Conservation (phyloP, 352 stramenopile species). For the Globisporangium abappressorium region DNA sequence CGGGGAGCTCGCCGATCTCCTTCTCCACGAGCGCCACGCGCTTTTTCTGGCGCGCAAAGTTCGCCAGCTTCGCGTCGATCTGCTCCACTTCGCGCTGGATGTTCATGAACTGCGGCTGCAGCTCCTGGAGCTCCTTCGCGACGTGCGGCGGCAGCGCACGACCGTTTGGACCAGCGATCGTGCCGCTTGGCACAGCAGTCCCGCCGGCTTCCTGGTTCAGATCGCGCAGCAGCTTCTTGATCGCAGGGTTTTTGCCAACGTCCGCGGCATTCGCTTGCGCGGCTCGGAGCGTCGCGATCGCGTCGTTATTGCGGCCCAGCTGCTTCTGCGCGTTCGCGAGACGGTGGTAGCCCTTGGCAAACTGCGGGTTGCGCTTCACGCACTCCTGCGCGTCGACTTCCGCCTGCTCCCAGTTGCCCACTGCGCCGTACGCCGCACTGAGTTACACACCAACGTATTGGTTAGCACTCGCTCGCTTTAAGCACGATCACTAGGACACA, state of each 20-base stretch:
- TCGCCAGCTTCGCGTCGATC: slow-evolving; percentile 67
- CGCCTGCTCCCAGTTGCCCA: slow-evolving; percentile 65
- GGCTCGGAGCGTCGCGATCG: slow-evolving; percentile 61
- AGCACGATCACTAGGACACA: background rate
- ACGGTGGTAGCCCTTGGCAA: slow-evolving; percentile 79
- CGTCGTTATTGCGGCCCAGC: slow-evolving; percentile 62
- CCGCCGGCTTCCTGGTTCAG: slow-evolving; percentile 48
- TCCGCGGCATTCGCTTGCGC: slow-evolving; percentile 29
- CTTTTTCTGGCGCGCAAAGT: slow-evolving; percentile 70
- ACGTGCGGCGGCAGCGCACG: slow-evolving; percentile 57
- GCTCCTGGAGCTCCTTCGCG: slow-evolving; percentile 75
- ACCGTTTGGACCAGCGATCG: slow-evolving; percentile 18
- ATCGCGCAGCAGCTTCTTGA: slow-evolving; percentile 76
- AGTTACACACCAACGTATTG: too few species aligned
- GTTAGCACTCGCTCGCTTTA: too few species aligned
- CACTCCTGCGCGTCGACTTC: slow-evolving; percentile 74
- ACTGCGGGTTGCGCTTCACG: slow-evolving; percentile 63
- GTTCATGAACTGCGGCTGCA: slow-evolving; percentile 76
- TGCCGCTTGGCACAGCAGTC: slow-evolving; percentile 1
- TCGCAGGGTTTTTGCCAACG: slow-evolving; percentile 58
- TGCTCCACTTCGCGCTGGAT: slow-evolving; percentile 80
- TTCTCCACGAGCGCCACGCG: slow-evolving; percentile 65
- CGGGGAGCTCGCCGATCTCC: slow-evolving; percentile 63
- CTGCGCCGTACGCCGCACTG: slow-evolving; percentile 69
- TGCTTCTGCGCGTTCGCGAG: slow-evolving; percentile 81